phyloP scores from a whole-genome alignment of 2,329 filamentous ascomycete species.

The Pseudogymnoascus sp. region DNA sequence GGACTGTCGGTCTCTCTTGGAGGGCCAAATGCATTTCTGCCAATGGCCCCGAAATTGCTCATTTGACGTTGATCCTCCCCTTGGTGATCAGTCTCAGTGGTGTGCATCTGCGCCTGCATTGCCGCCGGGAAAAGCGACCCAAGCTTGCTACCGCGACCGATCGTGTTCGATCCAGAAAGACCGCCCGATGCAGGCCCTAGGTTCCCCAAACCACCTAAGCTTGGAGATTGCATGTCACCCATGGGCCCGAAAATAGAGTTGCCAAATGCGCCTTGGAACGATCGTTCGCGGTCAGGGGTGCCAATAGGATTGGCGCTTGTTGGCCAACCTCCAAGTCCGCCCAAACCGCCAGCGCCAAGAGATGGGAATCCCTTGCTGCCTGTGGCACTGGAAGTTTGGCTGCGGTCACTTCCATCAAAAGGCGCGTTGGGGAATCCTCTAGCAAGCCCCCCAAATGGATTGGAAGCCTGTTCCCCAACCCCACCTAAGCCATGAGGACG shows the following conservation, averaged over 20 bases:
- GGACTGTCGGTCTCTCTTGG: slow-evolving; percentile 56
- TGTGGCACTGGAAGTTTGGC: slow-evolving; percentile 84
- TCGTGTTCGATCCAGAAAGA: slow-evolving; percentile 53
- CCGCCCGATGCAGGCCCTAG: slow-evolving; percentile 58
- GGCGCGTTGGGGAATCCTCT: slow-evolving; percentile 41
- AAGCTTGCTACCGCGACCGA: slow-evolving; percentile 73
- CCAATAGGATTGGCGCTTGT: slow-evolving; percentile 55
- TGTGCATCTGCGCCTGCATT: slow-evolving; percentile 88
- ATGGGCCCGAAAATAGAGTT: slow-evolving; percentile 73
- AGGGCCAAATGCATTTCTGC: slow-evolving; percentile 51
- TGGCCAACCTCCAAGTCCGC: slow-evolving; percentile 38
- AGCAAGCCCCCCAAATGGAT: slow-evolving; percentile 49
- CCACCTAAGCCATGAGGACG: slow-evolving; percentile 47
- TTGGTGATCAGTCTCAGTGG: slow-evolving; percentile 56
- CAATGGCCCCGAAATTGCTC: slow-evolving; percentile 61
- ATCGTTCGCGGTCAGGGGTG: slow-evolving; percentile 61
- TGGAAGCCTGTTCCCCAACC: slow-evolving; percentile 43
- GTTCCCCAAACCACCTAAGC: slow-evolving; percentile 57
- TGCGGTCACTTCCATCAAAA: slow-evolving; percentile 72
- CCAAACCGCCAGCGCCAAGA: slow-evolving; percentile 47
- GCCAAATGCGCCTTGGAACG: slow-evolving; percentile 59
- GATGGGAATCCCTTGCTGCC: slow-evolving; percentile 63
- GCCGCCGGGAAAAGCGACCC: slow-evolving; percentile 79
- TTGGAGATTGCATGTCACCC: slow-evolving; percentile 69
- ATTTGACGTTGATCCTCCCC: slow-evolving; percentile 56